Base-by-base conservation (phyloP, 106 monocot species). In the Posidonia australis region DNA sequence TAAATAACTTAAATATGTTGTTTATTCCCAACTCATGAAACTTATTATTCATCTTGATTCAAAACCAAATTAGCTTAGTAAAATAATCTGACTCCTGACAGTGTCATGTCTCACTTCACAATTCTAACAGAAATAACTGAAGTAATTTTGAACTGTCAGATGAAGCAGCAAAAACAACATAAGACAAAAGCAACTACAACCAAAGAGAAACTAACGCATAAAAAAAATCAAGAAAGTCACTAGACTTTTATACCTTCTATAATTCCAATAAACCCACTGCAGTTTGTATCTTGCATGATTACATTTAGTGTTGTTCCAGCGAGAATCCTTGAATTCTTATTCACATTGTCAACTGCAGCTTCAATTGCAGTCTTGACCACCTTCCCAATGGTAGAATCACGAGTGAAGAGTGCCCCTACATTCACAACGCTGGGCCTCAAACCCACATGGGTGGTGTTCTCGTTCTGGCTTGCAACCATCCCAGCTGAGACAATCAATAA, bases 191-290 rank as follows among this genome's bases (percentile, higher is more conserved):
- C 7, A 36, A 36, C 36, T 36, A 36, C 36, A 36, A 36, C 36
- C 36, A 36, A 36, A 36, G 2, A 7, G 2, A 36, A 36, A 36
- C 36, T 7, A 36, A 36, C 5, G 36, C 36, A 36, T 36, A 2
- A 36, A 36, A 36, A 36, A 36, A 4, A 4, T 4, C 7, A 36
- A 36, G 36, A 36, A 36, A 36, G 5, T 10, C 19, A 54, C 24
- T n/a, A 54, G 22, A 53, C 10, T 23, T 10, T 19, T 9, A 4
- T 69, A 79, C 78, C 78, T 79, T 79, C 60, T 23, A 74, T 25
- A n/a, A 62, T 70, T 65, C 79, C 79, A 53, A 79, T n/a, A 52
- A 74, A 79, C 14, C 74, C 74, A 6, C 74, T 74, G 65, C 79
- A 79, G 49, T 79, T 70, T 0, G 79, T 74, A 31, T 79, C 74